Percentiles rank a stretch among this genome's conserved stretches.
Conservation (phyloP, 2,329 filamentous ascomycete species). For the Capronia americana region DNA sequence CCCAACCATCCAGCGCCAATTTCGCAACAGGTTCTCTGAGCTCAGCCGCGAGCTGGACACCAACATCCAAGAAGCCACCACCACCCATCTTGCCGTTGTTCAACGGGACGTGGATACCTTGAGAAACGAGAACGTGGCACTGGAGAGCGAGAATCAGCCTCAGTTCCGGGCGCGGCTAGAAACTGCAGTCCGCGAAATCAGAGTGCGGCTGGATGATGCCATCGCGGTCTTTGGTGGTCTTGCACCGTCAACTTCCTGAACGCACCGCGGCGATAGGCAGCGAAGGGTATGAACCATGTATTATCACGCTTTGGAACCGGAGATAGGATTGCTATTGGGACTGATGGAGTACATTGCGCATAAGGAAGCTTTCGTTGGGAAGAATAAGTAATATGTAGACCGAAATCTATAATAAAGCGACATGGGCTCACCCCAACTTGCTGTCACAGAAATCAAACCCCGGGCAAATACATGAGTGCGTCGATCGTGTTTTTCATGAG, state of each 20-base stretch:
- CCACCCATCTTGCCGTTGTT: constrained; percentile 11
- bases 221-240: constrained; percentile 2
- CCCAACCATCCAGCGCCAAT: not conserved
- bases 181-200: constrained; percentile 1
- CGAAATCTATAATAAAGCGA: too few species aligned
- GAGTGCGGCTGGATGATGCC: constrained; percentile 1
- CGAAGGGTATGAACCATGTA: too few species aligned
- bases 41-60: constrained; percentile 3
- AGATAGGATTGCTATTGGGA: too few species aligned
- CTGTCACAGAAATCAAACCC: too few species aligned
- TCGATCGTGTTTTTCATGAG: too few species aligned
- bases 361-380: too few species aligned
- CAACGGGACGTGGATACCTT: constrained; percentile 17
- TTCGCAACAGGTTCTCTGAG: constrained; percentile 9
- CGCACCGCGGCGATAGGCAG: too few species aligned
- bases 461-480: too few species aligned
- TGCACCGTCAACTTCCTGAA: not conserved
- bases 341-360: too few species aligned
- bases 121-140: constrained; percentile 19
- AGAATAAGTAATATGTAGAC: too few species aligned
- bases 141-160: constrained; percentile 20
- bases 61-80: constrained; percentile 7
- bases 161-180: constrained; percentile 12
- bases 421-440: too few species aligned
- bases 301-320: too few species aligned